Conservation (phyloP, 805 yeast genomes). For the Candida golubevii region DNA sequence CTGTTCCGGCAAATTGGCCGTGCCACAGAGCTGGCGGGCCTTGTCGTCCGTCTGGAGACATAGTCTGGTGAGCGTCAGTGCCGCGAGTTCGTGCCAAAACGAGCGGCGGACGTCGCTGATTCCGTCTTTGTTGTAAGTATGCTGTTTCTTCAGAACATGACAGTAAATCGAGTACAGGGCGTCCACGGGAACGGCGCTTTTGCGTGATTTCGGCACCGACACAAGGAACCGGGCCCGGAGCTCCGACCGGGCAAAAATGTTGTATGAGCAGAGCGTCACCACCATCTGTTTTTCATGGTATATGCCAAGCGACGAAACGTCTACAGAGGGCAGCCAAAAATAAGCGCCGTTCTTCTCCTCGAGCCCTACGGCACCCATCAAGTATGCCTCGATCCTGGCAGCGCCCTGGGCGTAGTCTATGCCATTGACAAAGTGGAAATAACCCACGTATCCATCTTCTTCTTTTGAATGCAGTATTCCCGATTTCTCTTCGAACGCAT, state of each 20-base stretch:
- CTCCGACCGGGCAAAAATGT: constrained; percentile 70
- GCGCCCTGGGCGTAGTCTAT: constrained; percentile 19
- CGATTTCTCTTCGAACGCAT: constrained; percentile 22
- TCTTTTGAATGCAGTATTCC: constrained; percentile 15
- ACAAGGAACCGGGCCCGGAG: constrained; percentile 58
- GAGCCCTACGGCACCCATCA: constrained; percentile 27
- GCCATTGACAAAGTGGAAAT: constrained; percentile 38
- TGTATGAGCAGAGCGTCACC: constrained; percentile 64
- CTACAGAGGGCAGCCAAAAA: constrained; percentile 14
- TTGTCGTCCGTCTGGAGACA: constrained; percentile 50
- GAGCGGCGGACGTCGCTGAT: constrained; percentile 8
- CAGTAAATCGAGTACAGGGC: constrained; percentile 8
- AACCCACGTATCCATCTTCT: constrained; percentile 39
- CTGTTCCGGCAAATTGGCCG: constrained; percentile 39
- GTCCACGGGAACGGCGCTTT: constrained; percentile 8
- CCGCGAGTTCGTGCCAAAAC: constrained; percentile 61
- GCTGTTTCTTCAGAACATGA: constrained; percentile 8
- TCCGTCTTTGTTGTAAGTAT: constrained; percentile 15
- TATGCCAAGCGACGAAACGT: constrained; percentile 3
- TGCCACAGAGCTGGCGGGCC: constrained; percentile 55
- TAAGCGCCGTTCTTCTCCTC: constrained; percentile 11
- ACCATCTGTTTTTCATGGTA: constrained; percentile 25
- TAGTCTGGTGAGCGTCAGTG: constrained; percentile 53
- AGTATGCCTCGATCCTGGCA: constrained; percentile 26
- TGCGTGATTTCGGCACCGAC: constrained; percentile 7